phyloP scores from a whole-genome alignment of 2,329 filamentous ascomycete species.

The Monilinia vaccinii-corymbosi region DNA sequence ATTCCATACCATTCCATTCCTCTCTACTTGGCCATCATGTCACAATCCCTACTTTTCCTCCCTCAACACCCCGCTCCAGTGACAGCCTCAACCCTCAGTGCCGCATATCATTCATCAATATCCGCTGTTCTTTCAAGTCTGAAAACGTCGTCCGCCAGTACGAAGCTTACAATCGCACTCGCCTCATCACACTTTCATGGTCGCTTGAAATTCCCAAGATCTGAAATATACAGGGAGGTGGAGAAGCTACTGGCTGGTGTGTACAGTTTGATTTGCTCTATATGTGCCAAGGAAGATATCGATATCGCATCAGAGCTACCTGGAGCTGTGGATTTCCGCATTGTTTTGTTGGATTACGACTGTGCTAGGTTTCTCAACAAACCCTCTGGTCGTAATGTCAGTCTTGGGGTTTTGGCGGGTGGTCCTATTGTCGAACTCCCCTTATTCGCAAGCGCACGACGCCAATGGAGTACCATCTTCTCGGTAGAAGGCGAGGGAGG shows the following conservation, averaged over 20 bases:
- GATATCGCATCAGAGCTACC: constrained; percentile 54
- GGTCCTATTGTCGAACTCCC: constrained; percentile 36
- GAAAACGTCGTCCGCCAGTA: constrained; percentile 31
- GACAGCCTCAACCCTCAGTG: constrained; percentile 41
- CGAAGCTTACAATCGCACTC: constrained; percentile 40
- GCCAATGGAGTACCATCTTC: constrained; percentile 58
- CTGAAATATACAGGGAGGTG: constrained; percentile 50
- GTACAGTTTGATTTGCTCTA: constrained; percentile 67
- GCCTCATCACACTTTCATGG: constrained; percentile 48
- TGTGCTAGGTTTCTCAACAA: constrained; percentile 33
- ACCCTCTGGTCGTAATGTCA: neutral
- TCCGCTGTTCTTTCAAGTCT: constrained; percentile 44
- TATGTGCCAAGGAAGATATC: constrained; percentile 52
- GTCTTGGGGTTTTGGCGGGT: constrained; percentile 21
- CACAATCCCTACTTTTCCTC: constrained; percentile 50
- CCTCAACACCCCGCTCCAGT: constrained; percentile 52
- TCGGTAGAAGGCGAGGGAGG: constrained; percentile 57
- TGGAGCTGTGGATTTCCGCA: constrained; percentile 65
- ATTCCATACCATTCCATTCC: neutral
- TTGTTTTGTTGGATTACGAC: constrained; percentile 63
- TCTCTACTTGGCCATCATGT: neutral
- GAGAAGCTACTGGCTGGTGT: constrained; percentile 68
- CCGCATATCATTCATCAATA: constrained; percentile 52
- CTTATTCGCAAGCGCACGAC: constrained; percentile 43
- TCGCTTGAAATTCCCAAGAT: constrained; percentile 41